Evolutionary conservation across 805 yeast species (phyloP).

Genomic region (Kazachstania viticola): DNA sequence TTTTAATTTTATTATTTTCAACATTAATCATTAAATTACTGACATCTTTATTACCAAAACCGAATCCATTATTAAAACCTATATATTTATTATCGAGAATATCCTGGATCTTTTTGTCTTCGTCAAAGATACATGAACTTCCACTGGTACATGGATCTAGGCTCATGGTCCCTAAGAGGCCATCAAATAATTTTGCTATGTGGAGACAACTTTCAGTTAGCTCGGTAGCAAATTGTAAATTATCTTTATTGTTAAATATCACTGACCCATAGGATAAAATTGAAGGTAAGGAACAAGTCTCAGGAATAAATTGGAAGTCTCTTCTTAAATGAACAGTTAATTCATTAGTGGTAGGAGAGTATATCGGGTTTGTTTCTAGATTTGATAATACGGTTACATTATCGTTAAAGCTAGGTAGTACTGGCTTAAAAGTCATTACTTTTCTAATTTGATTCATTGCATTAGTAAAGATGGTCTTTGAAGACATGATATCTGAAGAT

Average conservation of each 20-base stretch:
- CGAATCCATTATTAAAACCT: constrained; percentile 5
- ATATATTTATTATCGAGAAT: constrained; percentile 12
- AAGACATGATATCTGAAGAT: constrained; percentile 1
- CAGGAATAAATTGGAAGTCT: constrained; percentile 30
- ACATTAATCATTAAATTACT: background rate
- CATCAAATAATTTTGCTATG: constrained; percentile 30
- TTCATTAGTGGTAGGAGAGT: constrained; percentile 16
- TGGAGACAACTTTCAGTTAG: constrained; percentile 40
- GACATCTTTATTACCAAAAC: background rate
- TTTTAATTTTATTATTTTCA: background rate
- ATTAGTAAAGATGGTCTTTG: constrained; percentile 21
- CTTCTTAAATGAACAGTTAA: constrained; percentile 16
- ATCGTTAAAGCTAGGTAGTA: constrained; percentile 25
- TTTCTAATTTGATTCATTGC: constrained; percentile 30
- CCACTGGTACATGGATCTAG: constrained; percentile 3
- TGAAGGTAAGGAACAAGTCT: constrained; percentile 44
- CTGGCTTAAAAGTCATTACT: constrained; percentile 35
- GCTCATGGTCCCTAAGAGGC: constrained; percentile 6
- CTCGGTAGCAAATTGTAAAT: constrained; percentile 28
- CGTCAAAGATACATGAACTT: constrained; percentile 10
- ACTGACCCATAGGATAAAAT: constrained; percentile 39
- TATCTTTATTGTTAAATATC: constrained; percentile 16
- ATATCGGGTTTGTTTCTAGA: constrained; percentile 4
- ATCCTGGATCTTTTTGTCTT: constrained; percentile 12
- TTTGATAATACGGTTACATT: constrained; percentile 4